phyloP scores from a whole-genome alignment of 1,284 basidiomycete genomes.

The Cystobasidiaceae sp. region DNA sequence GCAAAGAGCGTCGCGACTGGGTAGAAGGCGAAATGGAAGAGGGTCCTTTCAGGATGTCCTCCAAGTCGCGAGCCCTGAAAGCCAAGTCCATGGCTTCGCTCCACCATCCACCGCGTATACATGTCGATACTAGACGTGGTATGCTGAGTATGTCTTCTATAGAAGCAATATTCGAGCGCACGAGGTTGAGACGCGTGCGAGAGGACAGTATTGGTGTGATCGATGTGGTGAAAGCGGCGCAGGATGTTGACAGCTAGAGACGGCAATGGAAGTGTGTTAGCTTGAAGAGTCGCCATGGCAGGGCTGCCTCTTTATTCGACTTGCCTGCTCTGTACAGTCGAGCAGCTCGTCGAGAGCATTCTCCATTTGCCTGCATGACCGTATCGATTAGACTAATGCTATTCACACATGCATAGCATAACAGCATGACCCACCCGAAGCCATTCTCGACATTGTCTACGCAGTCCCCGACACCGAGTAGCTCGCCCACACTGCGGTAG shows the following conservation, averaged over 20 bases:
- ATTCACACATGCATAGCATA: conserved; percentile 51
- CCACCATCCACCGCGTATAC: conserved; percentile 83
- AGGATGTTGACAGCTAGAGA: conserved; percentile 48
- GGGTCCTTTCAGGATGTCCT: conserved; percentile 48
- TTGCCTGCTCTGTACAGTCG: conserved; percentile 21
- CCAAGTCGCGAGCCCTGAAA: conserved; percentile 57
- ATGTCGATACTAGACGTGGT: conserved; percentile 81
- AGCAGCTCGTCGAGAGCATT: conserved; percentile 14
- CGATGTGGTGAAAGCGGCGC: conserved; percentile 59
- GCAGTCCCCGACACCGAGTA: conserved; percentile 66
- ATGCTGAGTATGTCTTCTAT: conserved; percentile 84
- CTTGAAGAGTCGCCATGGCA: neutral
- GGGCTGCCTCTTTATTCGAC: neutral
- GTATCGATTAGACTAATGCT: neutral
- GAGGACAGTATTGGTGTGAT: conserved; percentile 59
- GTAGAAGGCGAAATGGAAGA: conserved; percentile 48
- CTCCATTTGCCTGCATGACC: conserved; percentile 13
- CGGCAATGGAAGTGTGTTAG: neutral
- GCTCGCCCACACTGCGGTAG: conserved; percentile 79
- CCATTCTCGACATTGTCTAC: conserved; percentile 59
- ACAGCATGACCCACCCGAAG: conserved; percentile 63
- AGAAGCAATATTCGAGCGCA: conserved; percentile 84
- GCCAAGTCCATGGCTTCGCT: conserved; percentile 79
- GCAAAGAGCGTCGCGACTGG: neutral
- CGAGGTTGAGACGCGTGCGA: conserved; percentile 66